Conservation (phyloP, 176 grass and related monocot species). For the Aegilops speltoides region DNA sequence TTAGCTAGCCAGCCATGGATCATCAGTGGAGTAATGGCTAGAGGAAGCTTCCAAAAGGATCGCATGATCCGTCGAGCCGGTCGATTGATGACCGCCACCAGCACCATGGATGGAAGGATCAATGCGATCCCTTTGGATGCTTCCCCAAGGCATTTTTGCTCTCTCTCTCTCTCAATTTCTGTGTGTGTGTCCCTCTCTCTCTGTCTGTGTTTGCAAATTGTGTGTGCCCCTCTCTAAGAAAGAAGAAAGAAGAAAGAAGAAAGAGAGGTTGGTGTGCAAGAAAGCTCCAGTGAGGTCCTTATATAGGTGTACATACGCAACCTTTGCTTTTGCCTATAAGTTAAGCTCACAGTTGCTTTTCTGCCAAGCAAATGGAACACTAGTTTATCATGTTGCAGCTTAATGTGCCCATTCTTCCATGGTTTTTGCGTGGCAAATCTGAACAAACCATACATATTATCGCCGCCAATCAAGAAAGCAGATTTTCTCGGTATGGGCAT, state of each 20-base stretch:
- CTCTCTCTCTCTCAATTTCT: background rate
- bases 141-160: conserved; percentile 50
- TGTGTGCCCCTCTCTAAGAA: background rate
- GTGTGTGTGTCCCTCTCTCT: background rate
- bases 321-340: conserved; percentile 42
- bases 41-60: conserved; percentile 76
- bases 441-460: background rate
- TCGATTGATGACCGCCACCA: background rate
- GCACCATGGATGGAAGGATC: conserved; percentile 43
- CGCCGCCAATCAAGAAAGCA: background rate
- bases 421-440: background rate
- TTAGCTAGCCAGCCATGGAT: background rate
- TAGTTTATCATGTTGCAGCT: conserved; percentile 25
- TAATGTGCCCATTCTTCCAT: conserved; percentile 2
- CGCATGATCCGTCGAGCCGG: conserved; percentile 53
- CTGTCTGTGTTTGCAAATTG: background rate
- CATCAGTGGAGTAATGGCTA: conserved; percentile 42
- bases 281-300: conserved; percentile 50
- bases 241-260: background rate
- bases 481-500: background rate
- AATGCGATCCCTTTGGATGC: conserved; percentile 91
- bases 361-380: conserved; percentile 24
- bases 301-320: conserved; percentile 44
- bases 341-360: conserved; percentile 35
- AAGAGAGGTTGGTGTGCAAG: conserved; percentile 44